phyloP scores from a whole-genome alignment of 371 early-diverging fungal genomes.

The Apophysomyces variabilis region DNA sequence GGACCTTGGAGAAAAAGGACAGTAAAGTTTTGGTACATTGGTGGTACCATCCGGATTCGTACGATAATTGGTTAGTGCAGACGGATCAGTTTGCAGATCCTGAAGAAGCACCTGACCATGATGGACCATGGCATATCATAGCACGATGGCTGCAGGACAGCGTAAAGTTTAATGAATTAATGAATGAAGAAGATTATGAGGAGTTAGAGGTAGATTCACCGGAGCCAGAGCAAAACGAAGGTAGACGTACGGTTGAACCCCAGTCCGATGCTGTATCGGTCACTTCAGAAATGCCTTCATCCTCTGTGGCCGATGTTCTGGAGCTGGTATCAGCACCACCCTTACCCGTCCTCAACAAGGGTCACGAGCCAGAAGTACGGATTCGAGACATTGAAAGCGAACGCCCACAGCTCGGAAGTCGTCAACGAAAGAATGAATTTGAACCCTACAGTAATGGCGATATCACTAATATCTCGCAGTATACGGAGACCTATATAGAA shows the following conservation, averaged over 20 bases:
- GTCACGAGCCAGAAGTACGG: conserved; percentile 38
- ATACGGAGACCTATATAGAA: conserved; percentile 40
- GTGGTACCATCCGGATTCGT: conserved; percentile 85
- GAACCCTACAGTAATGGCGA: conserved; percentile 72
- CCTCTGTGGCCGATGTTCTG: neutral
- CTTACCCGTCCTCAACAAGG: conserved; percentile 29
- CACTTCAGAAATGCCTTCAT: conserved; percentile 2
- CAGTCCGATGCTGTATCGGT: conserved; percentile 5
- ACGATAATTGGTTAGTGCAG: conserved; percentile 79
- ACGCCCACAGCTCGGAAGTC: conserved; percentile 49
- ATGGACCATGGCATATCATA: conserved; percentile 72
- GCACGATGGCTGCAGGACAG: conserved; percentile 83
- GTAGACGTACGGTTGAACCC: neutral
- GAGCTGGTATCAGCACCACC: conserved; percentile 11
- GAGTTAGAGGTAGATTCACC: conserved; percentile 19
- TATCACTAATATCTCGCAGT: conserved; percentile 65
- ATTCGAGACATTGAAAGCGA: conserved; percentile 47
- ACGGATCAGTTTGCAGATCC: conserved; percentile 70
- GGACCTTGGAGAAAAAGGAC: conserved; percentile 72
- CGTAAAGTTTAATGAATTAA: conserved; percentile 72
- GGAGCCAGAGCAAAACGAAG: neutral
- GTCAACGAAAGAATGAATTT: conserved; percentile 67
- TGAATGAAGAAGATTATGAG: conserved; percentile 83
- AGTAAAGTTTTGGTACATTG: conserved; percentile 77
- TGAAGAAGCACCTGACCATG: conserved; percentile 67